phyloP scores from a whole-genome alignment of 176 grass and related monocot species.

The Sorghum bicolor region DNA sequence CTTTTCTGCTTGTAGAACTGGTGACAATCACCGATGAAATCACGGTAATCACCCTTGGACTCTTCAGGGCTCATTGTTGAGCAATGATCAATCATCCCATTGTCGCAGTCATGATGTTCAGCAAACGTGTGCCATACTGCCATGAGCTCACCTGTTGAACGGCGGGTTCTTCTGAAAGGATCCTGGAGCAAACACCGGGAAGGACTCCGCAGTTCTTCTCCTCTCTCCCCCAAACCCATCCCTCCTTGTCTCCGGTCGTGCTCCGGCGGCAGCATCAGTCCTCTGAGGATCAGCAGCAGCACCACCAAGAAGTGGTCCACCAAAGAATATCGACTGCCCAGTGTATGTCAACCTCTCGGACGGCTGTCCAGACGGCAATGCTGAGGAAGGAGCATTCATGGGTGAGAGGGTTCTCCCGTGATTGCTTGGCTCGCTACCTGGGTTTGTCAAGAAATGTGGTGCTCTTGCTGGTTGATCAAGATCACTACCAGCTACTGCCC shows the following conservation, averaged over 20 bases:
- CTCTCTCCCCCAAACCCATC: conserved; percentile 33
- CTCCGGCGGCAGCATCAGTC: conserved; percentile 16
- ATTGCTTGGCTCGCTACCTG: conserved; percentile 31
- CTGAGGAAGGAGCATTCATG: conserved; percentile 14
- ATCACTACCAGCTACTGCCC: conserved; percentile 19
- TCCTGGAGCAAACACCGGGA: conserved; percentile 66
- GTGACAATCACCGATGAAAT: neutral
- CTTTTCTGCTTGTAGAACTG: neutral
- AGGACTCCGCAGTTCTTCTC: conserved; percentile 32
- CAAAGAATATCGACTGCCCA: conserved; percentile 89
- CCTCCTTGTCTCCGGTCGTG: conserved; percentile 20
- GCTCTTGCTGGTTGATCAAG: conserved; percentile 16
- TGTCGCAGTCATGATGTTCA: neutral
- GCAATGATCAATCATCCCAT: neutral
- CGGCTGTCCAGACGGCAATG: conserved; percentile 32
- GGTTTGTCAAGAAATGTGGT: conserved; percentile 40
- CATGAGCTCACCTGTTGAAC: conserved; percentile 49
- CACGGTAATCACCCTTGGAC: neutral
- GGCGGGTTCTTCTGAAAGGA: conserved; percentile 51
- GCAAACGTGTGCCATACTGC: neutral
- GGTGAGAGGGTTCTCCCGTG: conserved; percentile 9
- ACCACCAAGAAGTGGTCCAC: conserved; percentile 61
- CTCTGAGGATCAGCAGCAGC: neutral
- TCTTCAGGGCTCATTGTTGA: neutral
- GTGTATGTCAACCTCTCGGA: conserved; percentile 53